Evolutionary conservation across 345 rosid genomes (phyloP), one percentile per base, ranked within the genome.

Genomic region (Hibiscus trionum): DNA sequence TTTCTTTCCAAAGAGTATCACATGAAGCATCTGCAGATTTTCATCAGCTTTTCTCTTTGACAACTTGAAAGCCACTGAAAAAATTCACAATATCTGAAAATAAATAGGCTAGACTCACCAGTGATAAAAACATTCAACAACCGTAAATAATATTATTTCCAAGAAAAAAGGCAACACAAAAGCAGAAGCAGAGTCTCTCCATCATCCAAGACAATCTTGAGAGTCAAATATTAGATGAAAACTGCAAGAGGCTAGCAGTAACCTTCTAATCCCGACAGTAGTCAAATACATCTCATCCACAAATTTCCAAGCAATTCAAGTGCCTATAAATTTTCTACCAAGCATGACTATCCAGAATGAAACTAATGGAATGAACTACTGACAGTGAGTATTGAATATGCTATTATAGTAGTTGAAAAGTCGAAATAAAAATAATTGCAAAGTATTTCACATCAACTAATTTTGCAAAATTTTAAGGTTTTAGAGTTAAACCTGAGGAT

Each of bases 11-110:
- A 82, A 95, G 56, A 95, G 93, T 77, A 95, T 80, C 24, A 80
- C 72, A 66, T 95, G 99, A 67, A 95, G 89, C 72, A 85, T 62
- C 68, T 85, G 89, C 70, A 95, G 91, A 77, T 85, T 89, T 68
- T 90, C 97, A 60, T 95, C 97, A 72, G 97, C 73, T 81, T 92
- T 95, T 81, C 92, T 89, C 96, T 91, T 92, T 62, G 99, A 95
- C 77, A 95, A 75, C 86, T 92, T 91, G 86, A 89, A 88, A 77
- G 97, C 96, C 88, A 92, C 99, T 95, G 94, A 84, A 88, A 84
- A 74, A 82, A 24, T 65, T 61, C 47, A 76, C 52, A 72, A 66
- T 44, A 78, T 76, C 72, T 82, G 76, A 80, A 17, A 74, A 67
- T 66, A 73, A 71, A 46, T 2, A 73, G 74, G 31, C 69, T 27